These are phyloP conservation scores for Cynara cardunculus DNA, from an alignment of 129 eudicot genomes.

Conservation along the genomic window DNA sequence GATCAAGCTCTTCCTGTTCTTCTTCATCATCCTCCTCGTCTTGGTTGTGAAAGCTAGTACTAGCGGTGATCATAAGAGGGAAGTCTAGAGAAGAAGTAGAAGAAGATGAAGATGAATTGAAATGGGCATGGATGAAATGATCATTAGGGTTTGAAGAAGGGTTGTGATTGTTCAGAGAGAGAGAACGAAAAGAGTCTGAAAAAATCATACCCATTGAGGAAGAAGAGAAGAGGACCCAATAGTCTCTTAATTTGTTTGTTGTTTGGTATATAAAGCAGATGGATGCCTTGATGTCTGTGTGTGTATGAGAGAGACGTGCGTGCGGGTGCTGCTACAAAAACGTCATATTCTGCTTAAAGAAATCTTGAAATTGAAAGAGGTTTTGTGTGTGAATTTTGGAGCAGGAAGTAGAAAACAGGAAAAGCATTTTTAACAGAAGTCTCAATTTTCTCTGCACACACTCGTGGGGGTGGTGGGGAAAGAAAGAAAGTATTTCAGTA, in stretches of 20 bases:
- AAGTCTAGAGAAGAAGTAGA: conserved; percentile 22
- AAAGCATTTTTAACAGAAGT: conserved; percentile 35
- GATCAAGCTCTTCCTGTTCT: conserved; percentile 34
- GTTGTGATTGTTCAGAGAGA: conserved; percentile 38
- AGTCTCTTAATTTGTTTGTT: background rate
- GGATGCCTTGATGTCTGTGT: conserved; percentile 19
- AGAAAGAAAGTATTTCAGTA: background rate
- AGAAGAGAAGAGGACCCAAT: background rate
- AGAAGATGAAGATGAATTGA: conserved; percentile 21
- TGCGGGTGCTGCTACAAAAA: conserved; percentile 34
- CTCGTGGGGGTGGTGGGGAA: conserved; percentile 27
- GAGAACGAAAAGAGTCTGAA: conserved; percentile 46
- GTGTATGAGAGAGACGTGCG: conserved; percentile 25
- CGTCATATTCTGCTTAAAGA: conserved; percentile 38
- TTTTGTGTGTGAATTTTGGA: conserved; percentile 31
- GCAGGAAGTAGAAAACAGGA: conserved; percentile 31
- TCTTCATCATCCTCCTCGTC: conserved; percentile 28
- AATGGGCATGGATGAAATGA: conserved; percentile 4
- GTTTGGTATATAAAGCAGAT: conserved; percentile 27
- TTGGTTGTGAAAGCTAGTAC: conserved; percentile 9
- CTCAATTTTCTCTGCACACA: conserved; percentile 28
- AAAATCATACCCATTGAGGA: conserved; percentile 31
- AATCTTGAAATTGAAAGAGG: conserved; percentile 29
- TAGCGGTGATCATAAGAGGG: conserved; percentile 17
- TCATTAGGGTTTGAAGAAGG: conserved; percentile 19